A percentile compares a stretch with the other conserved stretches of the same genome.
phyloP scores from a whole-genome alignment of 2,329 filamentous ascomycete species.

The Stemphylium lycopersici region DNA sequence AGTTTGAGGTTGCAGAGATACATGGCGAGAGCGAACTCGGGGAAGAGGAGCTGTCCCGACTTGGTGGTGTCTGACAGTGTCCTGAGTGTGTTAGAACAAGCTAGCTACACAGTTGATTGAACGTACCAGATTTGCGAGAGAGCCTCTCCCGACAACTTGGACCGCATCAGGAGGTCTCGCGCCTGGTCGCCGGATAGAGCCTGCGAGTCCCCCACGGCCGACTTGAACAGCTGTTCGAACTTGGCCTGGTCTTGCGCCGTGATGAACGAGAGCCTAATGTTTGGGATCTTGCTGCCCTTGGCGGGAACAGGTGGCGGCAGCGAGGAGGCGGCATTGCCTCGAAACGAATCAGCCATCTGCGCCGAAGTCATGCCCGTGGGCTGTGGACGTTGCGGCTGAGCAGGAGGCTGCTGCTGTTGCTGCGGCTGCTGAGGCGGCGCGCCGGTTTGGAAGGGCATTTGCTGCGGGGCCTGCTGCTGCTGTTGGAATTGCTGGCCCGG shows the following conservation, averaged over 20 bases:
- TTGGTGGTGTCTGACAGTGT: constrained; percentile 94
- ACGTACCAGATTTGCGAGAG: constrained; percentile 89
- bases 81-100: constrained; percentile 57
- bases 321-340: constrained; percentile 40
- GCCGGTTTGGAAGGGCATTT: constrained; percentile 48
- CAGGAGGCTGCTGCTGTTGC: constrained; percentile 61
- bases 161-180: constrained; percentile 84
- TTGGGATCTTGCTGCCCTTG: constrained; percentile 81
- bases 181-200: constrained; percentile 92
- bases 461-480: constrained; percentile 60
- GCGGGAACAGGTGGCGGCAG: constrained; percentile 68
- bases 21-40: constrained; percentile 97
- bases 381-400: constrained; percentile 57
- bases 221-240: constrained; percentile 97
- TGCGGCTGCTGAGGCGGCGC: constrained; percentile 65
- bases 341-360: constrained; percentile 70
- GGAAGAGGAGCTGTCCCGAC: constrained; percentile 93
- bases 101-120: neutral
- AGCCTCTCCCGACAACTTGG: constrained; percentile 83
- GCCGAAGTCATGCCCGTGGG: constrained; percentile 66
- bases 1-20: constrained; percentile 95
- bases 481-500: constrained; percentile 55
- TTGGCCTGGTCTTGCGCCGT: constrained; percentile 93
- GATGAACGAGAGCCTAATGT: constrained; percentile 93
- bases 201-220: constrained; percentile 82